A percentile compares a stretch with the other conserved stretches of the same genome.
Evolutionary conservation across 805 yeast species (phyloP).

Genomic region (Nakazawaea wickerhamii): DNA sequence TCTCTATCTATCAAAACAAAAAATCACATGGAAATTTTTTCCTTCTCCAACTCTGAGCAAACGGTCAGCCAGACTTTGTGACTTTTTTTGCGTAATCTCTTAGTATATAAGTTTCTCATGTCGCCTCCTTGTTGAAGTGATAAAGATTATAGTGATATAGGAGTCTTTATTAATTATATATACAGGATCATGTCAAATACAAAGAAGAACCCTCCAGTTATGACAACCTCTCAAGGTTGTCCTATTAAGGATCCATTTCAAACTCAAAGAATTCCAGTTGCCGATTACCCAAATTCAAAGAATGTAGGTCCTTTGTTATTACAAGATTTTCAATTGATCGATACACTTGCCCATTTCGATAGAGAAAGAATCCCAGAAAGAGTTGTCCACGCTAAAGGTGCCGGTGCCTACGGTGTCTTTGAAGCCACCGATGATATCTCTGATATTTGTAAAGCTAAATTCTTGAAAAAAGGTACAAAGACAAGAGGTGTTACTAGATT

Average conservation of each 20-base stretch:
- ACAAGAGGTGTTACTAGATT: conserved; percentile 70
- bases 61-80: not conserved
- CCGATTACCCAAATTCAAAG: conserved; percentile 22
- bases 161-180: too few species aligned
- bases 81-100: not conserved
- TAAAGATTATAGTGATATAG: too few species aligned
- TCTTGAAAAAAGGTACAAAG: conserved; percentile 74
- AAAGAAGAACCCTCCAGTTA: conserved; percentile 40
- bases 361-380: conserved; percentile 89
- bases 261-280: conserved; percentile 64
- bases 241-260: conserved; percentile 77
- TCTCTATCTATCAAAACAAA: not conserved
- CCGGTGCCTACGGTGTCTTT: conserved; percentile 84
- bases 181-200: conserved; percentile 25
- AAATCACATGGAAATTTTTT: conserved; percentile 2
- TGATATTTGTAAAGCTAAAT: conserved; percentile 64
- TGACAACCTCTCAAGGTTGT: conserved; percentile 68
- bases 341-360: conserved; percentile 80
- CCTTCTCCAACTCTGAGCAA: not conserved
- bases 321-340: conserved; percentile 79
- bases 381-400: conserved; percentile 91
- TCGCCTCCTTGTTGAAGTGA: not conserved
- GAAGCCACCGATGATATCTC: conserved; percentile 84
- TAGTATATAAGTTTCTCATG: too few species aligned
- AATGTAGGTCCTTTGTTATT: conserved; percentile 63